Conservation (phyloP, 2,329 filamentous ascomycete species). For the Tolypocladium cylindrosporum region DNA sequence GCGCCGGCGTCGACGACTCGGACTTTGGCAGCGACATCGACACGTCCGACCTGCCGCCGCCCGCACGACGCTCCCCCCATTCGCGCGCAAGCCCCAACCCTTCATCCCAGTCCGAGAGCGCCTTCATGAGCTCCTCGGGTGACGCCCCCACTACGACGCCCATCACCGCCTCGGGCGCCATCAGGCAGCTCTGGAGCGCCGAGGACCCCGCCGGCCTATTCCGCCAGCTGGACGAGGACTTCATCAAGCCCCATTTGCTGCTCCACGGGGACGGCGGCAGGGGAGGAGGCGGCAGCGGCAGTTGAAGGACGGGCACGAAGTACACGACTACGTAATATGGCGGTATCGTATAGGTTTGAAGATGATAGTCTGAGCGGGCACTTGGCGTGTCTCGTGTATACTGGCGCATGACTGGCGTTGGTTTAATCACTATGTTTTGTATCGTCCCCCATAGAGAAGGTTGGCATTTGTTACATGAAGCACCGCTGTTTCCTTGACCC, state of each 20-base stretch:
- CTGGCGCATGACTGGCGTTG: neutral
- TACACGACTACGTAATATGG: neutral
- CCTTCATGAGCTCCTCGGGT: conserved; percentile 18
- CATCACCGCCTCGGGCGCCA: conserved; percentile 64
- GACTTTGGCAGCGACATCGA: conserved; percentile 57
- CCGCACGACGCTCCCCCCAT: conserved; percentile 36
- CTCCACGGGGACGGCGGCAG: conserved; percentile 53
- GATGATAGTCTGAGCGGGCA: neutral
- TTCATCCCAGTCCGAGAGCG: conserved; percentile 15
- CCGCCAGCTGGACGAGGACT: conserved; percentile 87
- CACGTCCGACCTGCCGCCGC: conserved; percentile 55
- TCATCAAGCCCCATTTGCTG: conserved; percentile 84
- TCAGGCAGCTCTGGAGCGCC: conserved; percentile 70
- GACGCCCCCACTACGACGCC: conserved; percentile 25
- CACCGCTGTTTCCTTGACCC: neutral
- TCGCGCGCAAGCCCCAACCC: conserved; percentile 15
- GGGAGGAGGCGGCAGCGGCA: conserved; percentile 15
- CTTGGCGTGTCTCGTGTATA: neutral
- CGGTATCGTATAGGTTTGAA: no score
- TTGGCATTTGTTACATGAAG: neutral
- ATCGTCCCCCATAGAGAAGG: neutral
- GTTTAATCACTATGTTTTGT: neutral
- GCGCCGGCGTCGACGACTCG: conserved; percentile 39
- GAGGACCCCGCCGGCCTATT: conserved; percentile 89
- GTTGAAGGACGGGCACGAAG: neutral